Percentiles rank a stretch among this genome's conserved stretches.
These are phyloP conservation scores for Sporothrix phasma DNA, from an alignment of 2,329 filamentous ascomycete genomes.

Conservation along the genomic window DNA sequence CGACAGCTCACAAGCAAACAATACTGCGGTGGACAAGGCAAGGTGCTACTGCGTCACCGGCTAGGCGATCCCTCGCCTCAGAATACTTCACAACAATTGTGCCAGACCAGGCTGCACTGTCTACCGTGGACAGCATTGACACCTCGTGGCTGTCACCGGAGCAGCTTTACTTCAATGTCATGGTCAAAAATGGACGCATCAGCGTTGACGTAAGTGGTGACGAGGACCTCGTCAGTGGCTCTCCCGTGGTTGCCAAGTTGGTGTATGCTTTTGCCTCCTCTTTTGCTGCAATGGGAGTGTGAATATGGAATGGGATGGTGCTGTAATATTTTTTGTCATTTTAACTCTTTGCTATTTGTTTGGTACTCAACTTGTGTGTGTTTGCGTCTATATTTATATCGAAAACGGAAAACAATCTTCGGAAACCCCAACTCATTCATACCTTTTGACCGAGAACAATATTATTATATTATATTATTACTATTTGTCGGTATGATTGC, in stretches of 20 bases:
- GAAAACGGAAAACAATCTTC: too few relatives aligned
- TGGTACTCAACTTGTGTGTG: too few relatives aligned
- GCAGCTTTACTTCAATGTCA: slow-evolving; percentile 17
- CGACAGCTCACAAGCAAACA: background rate
- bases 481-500: too few relatives aligned
- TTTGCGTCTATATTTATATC: too few relatives aligned
- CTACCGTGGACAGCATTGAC: slow-evolving; percentile 12
- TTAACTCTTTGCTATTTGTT: too few relatives aligned
- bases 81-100: slow-evolving; percentile 16
- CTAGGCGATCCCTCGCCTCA: slow-evolving; percentile 17
- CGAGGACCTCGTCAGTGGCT: slow-evolving; percentile 11
- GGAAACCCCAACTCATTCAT: too few relatives aligned
- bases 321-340: too few relatives aligned
- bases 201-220: slow-evolving; percentile 15
- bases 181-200: slow-evolving; percentile 12
- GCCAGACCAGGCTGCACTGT: background rate
- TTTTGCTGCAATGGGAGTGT: too few relatives aligned
- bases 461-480: too few relatives aligned
- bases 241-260: background rate
- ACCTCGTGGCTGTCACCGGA: slow-evolving; percentile 5
- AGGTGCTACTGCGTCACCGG: slow-evolving; percentile 11
- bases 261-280: background rate
- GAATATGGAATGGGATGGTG: too few relatives aligned
- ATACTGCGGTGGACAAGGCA: too few relatives aligned
- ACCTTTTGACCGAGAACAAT: too few relatives aligned